Evolutionary conservation across 208 protist genomes (phyloP), one percentile per base, ranked within the genome.

Genomic region (Angomonas ambiguus): DNA sequence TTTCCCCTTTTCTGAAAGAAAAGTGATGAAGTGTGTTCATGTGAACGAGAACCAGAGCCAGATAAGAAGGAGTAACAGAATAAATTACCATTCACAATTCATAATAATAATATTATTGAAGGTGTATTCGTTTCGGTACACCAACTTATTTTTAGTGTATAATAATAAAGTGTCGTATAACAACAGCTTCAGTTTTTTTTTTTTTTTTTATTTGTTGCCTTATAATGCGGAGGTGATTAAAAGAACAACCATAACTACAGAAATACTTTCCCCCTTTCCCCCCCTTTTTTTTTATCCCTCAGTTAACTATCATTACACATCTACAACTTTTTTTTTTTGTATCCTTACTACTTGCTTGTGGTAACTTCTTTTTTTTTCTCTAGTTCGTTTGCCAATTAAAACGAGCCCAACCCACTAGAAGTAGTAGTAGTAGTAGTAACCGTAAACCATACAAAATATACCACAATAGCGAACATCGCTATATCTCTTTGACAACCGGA

Each of bases 161-260:
- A n/a, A n/a, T n/a, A n/a, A n/a, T n/a, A n/a, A n/a, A n/a, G n/a
- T n/a, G n/a, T n/a, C n/a, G n/a, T n/a, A n/a, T n/a, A n/a, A n/a
- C n/a, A n/a, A n/a, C n/a, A n/a, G n/a, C n/a, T 59, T 58, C 30
- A 11, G 1, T 6, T 42, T 18, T 4, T 53, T 42, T 1, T 35
- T 74, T 35, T 25, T 41, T 58, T 60, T 64, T 60, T 71, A 31
- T 62, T 71, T 71, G 64, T 38, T 63, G 2, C 68, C 42, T 24
- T 57, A 56, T 16, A 38, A 16, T 61, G 55, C 5, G 55, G 24
- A n/a, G 20, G 25, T 61, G 6, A 38, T 28, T 28, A n/a, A 8
- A 13, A n/a, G n/a, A n/a, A n/a, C n/a, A n/a, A n/a, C n/a, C n/a
- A 38, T 67, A 33, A 16, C 24, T 11, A 8, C 25, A 20, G 13